Evolutionary conservation across 2,329 filamentous ascomycete species (phyloP).

Genomic region (Magnaporthiopsis poae): DNA sequence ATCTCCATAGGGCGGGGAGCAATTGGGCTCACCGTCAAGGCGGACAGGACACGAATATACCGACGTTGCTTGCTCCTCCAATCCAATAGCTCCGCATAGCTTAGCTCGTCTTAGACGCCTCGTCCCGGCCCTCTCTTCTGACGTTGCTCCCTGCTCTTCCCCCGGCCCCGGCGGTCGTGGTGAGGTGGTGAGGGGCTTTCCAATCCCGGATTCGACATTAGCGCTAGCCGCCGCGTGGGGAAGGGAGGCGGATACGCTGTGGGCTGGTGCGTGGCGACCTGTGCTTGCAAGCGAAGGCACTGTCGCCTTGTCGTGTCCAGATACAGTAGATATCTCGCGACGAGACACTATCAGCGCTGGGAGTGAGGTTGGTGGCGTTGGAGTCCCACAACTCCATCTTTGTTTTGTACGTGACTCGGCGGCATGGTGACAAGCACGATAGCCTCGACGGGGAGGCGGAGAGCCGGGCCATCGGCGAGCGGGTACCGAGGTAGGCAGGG

Average conservation of each 20-base stretch:
- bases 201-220: conserved; percentile 15
- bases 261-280: conserved; percentile 25
- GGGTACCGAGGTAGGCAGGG: too few relatives aligned
- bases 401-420: too few relatives aligned
- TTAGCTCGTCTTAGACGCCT: conserved; percentile 16
- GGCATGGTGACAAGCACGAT: not conserved
- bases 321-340: too few relatives aligned
- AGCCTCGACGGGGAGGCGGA: too few relatives aligned
- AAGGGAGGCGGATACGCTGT: conserved; percentile 21
- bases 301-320: conserved; percentile 16
- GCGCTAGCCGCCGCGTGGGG: conserved; percentile 1
- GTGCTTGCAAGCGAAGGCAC: conserved; percentile 25
- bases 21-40: too few relatives aligned
- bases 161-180: not conserved
- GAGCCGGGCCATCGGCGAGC: too few relatives aligned
- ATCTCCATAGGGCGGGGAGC: too few relatives aligned
- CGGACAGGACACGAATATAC: conserved; percentile 18
- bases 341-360: not conserved
- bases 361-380: not conserved
- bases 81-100: conserved; percentile 21
- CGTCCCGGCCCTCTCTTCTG: conserved; percentile 13
- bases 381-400: not conserved
- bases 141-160: too few relatives aligned
- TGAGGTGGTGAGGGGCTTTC: conserved; percentile 7
- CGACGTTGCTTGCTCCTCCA: conserved; percentile 29